Evolutionary conservation across 1,284 basidiomycete species (phyloP), one percentile per base, ranked within the genome.

Genomic region (Ceratobasidium sp.): DNA sequence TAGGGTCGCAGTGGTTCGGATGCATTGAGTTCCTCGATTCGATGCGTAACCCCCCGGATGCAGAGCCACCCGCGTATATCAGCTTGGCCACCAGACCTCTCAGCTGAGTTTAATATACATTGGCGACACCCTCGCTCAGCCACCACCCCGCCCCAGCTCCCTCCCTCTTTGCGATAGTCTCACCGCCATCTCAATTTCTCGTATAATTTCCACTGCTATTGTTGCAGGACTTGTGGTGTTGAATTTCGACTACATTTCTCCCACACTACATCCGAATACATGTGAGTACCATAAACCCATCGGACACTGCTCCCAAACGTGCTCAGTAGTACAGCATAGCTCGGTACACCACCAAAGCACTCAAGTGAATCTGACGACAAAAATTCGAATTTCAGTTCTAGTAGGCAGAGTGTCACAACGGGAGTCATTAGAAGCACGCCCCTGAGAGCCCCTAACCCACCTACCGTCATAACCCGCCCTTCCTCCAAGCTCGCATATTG

Each of bases 61-160:
- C 73, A 76, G 61, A 56, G 73, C 63, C 73, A 76, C 73, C 63
- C 63, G 28, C 15, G 49, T 39, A 39, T 23, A 53, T 44, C 20
- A 55, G 67, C 73, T 75, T 76, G 73, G 73, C 73, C 73, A 76
- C 63, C 63, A 56, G 42, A 10, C 18, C 71, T n/a, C 6, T n/a
- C n/a, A 46, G 20, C n/a, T 33, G 1, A 13, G 6, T 33, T 53
- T 53, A 44, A 15, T 26, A 13, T 18, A 20, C 51, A 26, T 53
- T 23, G 28, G n/a, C 68, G 7, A 69, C 53, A 3, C n/a, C n/a
- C n/a, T n/a, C n/a, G n/a, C n/a, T n/a, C n/a, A n/a, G n/a, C n/a
- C n/a, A n/a, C n/a, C n/a, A n/a, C n/a, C n/a, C n/a, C n/a, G 7
- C 39, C 23, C n/a, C 3, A 39, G 5, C 39, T 42, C 12, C 18